Evolutionary conservation across 2,329 filamentous ascomycete species (phyloP).

Genomic region (Cordyceps tenuipes): DNA sequence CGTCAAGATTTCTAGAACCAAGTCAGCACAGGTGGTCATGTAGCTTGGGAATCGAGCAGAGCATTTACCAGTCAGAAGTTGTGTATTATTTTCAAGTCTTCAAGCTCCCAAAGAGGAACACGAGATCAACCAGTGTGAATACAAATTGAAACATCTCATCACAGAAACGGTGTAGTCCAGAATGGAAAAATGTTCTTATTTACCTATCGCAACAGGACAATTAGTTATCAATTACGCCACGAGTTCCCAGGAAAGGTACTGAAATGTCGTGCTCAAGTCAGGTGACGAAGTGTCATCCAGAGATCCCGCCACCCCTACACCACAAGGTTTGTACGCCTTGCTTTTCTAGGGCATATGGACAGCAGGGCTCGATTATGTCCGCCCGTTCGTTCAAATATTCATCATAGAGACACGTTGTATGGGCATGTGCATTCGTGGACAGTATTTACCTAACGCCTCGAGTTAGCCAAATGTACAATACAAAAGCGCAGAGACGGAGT

Average conservation of each 20-base stretch:
- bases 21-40: background rate
- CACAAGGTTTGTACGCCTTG: conserved; percentile 57
- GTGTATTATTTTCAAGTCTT: conserved; percentile 44
- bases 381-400: conserved; percentile 63
- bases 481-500: conserved; percentile 15
- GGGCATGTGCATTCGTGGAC: conserved; percentile 18
- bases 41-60: background rate
- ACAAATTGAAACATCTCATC: conserved; percentile 40
- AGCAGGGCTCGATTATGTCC: conserved; percentile 54
- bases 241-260: background rate
- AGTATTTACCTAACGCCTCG: conserved; percentile 32
- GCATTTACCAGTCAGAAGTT: conserved; percentile 47
- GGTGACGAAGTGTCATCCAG: conserved; percentile 61
- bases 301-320: conserved; percentile 41
- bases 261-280: conserved; percentile 32
- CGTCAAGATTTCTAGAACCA: background rate
- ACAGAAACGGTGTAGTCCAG: conserved; percentile 22
- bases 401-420: conserved; percentile 35
- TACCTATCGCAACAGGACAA: conserved; percentile 26
- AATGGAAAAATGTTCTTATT: conserved; percentile 17
- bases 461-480: conserved; percentile 27
- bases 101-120: conserved; percentile 26
- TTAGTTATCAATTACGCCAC: conserved; percentile 21
- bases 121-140: conserved; percentile 54
- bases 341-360: conserved; percentile 38